A percentile compares a stretch with the other conserved stretches of the same genome.
These are phyloP conservation scores for Colletotrichum euphorbiae DNA, from an alignment of 2,329 filamentous ascomycete species.

Conservation along the genomic window DNA sequence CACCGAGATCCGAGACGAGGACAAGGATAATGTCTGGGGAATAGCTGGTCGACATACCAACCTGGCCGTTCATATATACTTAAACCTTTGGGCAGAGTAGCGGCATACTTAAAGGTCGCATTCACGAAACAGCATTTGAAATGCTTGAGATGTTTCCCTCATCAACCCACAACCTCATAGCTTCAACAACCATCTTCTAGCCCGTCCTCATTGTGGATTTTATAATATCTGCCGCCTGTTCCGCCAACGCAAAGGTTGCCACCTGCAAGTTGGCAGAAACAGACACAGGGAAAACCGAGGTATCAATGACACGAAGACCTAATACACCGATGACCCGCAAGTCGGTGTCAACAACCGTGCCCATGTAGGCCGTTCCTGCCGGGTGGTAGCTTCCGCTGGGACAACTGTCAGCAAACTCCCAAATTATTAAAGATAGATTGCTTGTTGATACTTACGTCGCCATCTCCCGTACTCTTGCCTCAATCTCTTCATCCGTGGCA, in stretches of 20 bases:
- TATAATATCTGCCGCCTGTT: constrained; percentile 70
- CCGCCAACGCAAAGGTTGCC: constrained; percentile 66
- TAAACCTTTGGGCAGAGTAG: no score
- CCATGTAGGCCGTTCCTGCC: constrained; percentile 50
- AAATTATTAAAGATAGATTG: constrained; percentile 37
- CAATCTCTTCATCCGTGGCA: constrained; percentile 46
- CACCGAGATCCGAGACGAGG: no score
- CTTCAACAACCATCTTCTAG: no score
- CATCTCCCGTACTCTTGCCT: constrained; percentile 41
- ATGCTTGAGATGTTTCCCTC: no score
- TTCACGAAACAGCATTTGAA: no score
- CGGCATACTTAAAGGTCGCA: no score
- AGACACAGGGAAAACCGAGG: constrained; percentile 50
- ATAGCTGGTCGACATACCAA: no score
- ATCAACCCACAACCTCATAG: no score
- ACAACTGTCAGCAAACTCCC: constrained; percentile 46
- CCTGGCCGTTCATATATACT: no score
- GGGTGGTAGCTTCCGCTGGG: constrained; percentile 44
- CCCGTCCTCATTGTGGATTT: background rate
- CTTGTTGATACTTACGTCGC: constrained; percentile 36
- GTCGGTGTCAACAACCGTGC: constrained; percentile 47
- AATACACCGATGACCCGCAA: constrained; percentile 52
- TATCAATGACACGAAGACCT: constrained; percentile 52
- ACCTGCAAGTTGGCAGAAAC: constrained; percentile 61
- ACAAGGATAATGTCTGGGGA: no score